phyloP scores from a whole-genome alignment of 1,284 basidiomycete genomes.

The Coniferiporia sulphurascens region DNA sequence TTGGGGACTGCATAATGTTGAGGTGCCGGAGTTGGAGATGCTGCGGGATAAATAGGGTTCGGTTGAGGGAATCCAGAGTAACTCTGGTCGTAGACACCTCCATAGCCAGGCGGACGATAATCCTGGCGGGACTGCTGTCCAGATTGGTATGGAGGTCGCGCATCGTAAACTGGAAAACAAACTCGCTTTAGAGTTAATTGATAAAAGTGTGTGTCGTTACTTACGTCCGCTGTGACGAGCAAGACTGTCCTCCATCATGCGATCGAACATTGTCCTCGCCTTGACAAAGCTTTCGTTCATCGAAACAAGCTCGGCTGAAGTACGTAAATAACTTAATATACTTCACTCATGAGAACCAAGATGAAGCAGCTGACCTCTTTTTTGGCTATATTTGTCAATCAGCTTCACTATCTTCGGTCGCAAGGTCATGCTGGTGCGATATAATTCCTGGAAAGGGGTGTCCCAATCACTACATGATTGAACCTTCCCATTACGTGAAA shows the following conservation, averaged over 20 bases:
- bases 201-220: slow-evolving; percentile 24
- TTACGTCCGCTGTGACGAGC: slow-evolving; percentile 64
- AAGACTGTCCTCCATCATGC: slow-evolving; percentile 88
- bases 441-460: slow-evolving; percentile 63
- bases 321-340: background rate
- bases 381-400: slow-evolving; percentile 97
- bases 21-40: slow-evolving; percentile 24
- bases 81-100: slow-evolving; percentile 29
- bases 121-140: slow-evolving; percentile 24
- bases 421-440: slow-evolving; percentile 83
- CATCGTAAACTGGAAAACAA: slow-evolving; percentile 19
- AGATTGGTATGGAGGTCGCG: slow-evolving; percentile 16
- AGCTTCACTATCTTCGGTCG: slow-evolving; percentile 94
- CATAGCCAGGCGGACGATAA: slow-evolving; percentile 22
- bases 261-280: slow-evolving; percentile 78
- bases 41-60: slow-evolving; percentile 31
- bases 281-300: slow-evolving; percentile 89
- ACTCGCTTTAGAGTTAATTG: background rate
- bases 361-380: slow-evolving; percentile 52
- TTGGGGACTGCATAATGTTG: slow-evolving; percentile 32
- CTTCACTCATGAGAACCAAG: background rate
- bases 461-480: background rate
- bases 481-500: background rate
- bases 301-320: slow-evolving; percentile 72
- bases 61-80: slow-evolving; percentile 39